Conservation (phyloP, 2,329 filamentous ascomycete species). For the Calycina marina region DNA sequence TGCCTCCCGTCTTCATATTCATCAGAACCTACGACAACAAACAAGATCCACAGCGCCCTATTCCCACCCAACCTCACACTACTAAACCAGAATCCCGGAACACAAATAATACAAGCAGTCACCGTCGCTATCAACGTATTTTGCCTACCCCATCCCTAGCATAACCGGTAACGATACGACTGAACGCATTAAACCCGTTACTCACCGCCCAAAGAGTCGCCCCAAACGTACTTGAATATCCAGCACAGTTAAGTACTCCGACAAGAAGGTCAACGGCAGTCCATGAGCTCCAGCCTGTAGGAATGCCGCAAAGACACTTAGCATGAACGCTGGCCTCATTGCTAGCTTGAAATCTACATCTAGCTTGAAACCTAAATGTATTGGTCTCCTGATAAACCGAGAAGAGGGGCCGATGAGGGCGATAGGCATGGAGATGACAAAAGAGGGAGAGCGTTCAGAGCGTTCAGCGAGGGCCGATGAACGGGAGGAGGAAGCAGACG, state of each 20-base stretch:
- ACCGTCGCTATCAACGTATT: constrained; percentile 31
- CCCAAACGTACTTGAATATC: constrained; percentile 26
- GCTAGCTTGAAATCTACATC: constrained; percentile 23
- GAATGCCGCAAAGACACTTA: constrained; percentile 28
- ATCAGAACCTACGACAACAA: constrained; percentile 28
- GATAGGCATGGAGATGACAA: constrained; percentile 25
- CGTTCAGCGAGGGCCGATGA: constrained; percentile 30
- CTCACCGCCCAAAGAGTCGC: constrained; percentile 30
- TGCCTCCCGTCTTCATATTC: too few species aligned
- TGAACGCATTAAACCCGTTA: constrained; percentile 31
- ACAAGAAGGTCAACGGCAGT: constrained; percentile 32
- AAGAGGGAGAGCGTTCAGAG: constrained; percentile 27
- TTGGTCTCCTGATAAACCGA: constrained; percentile 24
- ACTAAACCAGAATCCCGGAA: constrained; percentile 26
- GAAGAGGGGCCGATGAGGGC: constrained; percentile 27
- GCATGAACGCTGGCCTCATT: constrained; percentile 26
- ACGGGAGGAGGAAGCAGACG: constrained; percentile 27
- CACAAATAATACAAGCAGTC: constrained; percentile 23
- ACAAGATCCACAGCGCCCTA: constrained; percentile 26
- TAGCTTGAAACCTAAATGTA: constrained; percentile 27
- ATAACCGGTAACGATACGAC: constrained; percentile 29
- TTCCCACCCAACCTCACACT: constrained; percentile 16
- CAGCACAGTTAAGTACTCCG: constrained; percentile 32
- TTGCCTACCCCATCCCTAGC: constrained; percentile 33
- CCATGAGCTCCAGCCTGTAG: constrained; percentile 29